phyloP scores from a whole-genome alignment of 1,284 basidiomycete species.

The Rhodotorula sp. region DNA sequence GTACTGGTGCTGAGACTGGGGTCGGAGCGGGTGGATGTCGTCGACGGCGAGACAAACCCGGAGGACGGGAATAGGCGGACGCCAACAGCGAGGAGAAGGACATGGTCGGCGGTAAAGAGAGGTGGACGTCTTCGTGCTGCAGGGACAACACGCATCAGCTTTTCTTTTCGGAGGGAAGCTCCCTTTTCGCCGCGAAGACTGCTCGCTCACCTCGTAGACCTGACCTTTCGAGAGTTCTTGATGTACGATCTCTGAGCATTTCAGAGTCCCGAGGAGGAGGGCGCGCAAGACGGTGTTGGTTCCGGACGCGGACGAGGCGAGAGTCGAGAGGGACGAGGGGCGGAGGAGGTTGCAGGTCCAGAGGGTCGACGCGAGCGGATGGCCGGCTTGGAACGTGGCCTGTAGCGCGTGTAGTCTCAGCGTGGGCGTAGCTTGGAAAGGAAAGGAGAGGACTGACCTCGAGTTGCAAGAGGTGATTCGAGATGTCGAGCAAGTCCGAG shows the following conservation, averaged over 20 bases:
- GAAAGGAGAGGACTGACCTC: constrained; percentile 59
- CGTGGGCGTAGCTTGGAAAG: too few species aligned
- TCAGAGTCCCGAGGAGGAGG: constrained; percentile 69
- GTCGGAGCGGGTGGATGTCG: too few species aligned
- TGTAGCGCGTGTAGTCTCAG: constrained; percentile 47
- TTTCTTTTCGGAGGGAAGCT: background rate
- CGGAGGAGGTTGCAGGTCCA: constrained; percentile 79
- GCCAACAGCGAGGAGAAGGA: constrained; percentile 24
- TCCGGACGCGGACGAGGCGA: constrained; percentile 46
- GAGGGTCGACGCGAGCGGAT: constrained; percentile 78
- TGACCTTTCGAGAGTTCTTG: constrained; percentile 69
- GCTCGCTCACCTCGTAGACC: constrained; percentile 65
- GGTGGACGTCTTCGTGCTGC: constrained; percentile 39
- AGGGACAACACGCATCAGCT: background rate
- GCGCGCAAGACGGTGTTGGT: constrained; percentile 62
- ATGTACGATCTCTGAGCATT: constrained; percentile 79
- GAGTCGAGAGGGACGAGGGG: constrained; percentile 52
- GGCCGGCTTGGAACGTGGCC: constrained; percentile 84
- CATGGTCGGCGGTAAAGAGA: constrained; percentile 16
- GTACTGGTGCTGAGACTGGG: too few species aligned
- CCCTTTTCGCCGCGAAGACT: too few species aligned
- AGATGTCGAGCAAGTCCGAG: constrained; percentile 78
- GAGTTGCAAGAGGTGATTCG: constrained; percentile 73
- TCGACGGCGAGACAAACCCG: background rate
- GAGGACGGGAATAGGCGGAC: constrained; percentile 6